Evolutionary conservation across 345 rosid species (phyloP).

Genomic region (Aquilaria yunnanensis): DNA sequence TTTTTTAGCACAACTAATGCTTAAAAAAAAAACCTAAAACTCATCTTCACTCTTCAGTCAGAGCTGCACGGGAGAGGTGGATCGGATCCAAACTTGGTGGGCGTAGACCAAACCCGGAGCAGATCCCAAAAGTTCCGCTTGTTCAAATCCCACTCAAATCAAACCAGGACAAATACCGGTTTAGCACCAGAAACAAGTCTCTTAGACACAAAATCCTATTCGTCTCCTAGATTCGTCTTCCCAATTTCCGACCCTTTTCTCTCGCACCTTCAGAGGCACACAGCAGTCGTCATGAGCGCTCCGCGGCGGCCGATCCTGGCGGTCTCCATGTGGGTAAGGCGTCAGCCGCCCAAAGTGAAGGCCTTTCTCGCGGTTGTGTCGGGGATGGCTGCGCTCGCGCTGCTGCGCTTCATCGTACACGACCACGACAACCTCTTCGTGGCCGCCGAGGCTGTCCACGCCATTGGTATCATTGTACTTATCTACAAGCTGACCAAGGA

Average conservation of each 20-base stretch:
- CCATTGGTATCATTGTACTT: constrained; percentile 87
- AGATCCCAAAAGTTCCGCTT: constrained; percentile 8
- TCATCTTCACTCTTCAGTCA: too few relatives aligned
- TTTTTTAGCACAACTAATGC: too few relatives aligned
- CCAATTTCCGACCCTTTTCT: constrained; percentile 13
- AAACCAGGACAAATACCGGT: background rate
- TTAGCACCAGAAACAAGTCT: background rate
- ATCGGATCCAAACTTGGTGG: background rate
- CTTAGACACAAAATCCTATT: background rate
- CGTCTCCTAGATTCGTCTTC: background rate
- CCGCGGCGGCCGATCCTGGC: constrained; percentile 63
- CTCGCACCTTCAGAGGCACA: constrained; percentile 3
- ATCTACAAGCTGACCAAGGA: constrained; percentile 95
- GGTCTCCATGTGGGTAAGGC: constrained; percentile 77
- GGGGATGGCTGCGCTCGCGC: constrained; percentile 82
- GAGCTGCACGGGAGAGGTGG: too few relatives aligned
- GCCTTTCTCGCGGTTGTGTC: constrained; percentile 87
- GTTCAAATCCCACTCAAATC: background rate
- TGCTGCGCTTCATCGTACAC: constrained; percentile 88
- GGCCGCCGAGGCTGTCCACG: constrained; percentile 98
- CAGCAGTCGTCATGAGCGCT: constrained; percentile 40
- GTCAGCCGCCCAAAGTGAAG: constrained; percentile 97
- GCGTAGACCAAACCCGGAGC: background rate
- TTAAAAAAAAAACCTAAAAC: too few relatives aligned
- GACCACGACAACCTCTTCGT: constrained; percentile 99